Evolutionary conservation across 1,139 yeast species (phyloP).

Genomic region (Pichia sp.): DNA sequence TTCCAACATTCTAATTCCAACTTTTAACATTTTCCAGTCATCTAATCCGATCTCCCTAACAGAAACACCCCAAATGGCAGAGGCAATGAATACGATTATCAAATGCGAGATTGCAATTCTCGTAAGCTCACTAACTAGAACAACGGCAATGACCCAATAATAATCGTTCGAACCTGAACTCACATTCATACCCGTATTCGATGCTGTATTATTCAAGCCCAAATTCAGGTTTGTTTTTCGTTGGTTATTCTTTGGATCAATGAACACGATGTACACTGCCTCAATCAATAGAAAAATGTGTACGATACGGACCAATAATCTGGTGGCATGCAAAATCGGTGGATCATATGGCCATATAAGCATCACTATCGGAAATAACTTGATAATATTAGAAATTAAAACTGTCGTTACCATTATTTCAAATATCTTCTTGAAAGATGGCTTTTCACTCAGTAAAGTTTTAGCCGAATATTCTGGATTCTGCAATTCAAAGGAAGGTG

Average conservation of each 20-base stretch:
- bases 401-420: slow-evolving; percentile 61
- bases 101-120: slow-evolving; percentile 21
- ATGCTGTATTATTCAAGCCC: not conserved
- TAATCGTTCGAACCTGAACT: slow-evolving; percentile 22
- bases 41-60: slow-evolving; percentile 24
- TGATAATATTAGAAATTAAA: slow-evolving; percentile 72
- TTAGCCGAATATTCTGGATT: not conserved
- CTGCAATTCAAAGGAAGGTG: not conserved
- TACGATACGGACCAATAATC: slow-evolving; percentile 30
- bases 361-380: slow-evolving; percentile 89
- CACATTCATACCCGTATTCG: not conserved
- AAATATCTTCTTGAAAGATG: slow-evolving; percentile 10
- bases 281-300: slow-evolving; percentile 31
- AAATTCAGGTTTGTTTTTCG: not conserved
- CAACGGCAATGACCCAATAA: slow-evolving; percentile 28
- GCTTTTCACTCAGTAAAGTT: not conserved
- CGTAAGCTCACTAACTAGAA: slow-evolving; percentile 23
- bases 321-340: slow-evolving; percentile 40
- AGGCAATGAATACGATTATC: slow-evolving; percentile 16
- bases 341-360: slow-evolving; percentile 96
- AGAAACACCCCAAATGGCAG: slow-evolving; percentile 20
- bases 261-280: slow-evolving; percentile 29
- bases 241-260: slow-evolving; percentile 6
- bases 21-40: slow-evolving; percentile 27
- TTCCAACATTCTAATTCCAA: slow-evolving; percentile 21